Percentiles rank a stretch among this genome's conserved stretches.
Evolutionary conservation across 257 asterid species (phyloP).

Genomic region (Scutellaria minor): DNA sequence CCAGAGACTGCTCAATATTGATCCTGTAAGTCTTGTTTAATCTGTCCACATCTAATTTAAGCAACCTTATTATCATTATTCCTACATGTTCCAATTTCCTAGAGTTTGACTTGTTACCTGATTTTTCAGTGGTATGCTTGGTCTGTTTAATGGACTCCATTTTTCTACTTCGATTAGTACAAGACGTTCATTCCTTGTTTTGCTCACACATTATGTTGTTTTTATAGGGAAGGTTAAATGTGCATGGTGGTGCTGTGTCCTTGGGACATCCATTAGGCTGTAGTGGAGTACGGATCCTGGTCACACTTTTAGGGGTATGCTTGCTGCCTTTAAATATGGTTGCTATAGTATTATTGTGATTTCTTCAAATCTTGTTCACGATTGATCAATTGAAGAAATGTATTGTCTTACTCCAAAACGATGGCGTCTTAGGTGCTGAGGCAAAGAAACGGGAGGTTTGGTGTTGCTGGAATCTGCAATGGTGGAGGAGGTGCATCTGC

Average conservation of each 20-base stretch:
- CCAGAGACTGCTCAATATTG: constrained; percentile 72
- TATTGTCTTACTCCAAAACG: constrained; percentile 4
- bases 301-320: constrained; percentile 88
- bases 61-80: neutral
- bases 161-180: constrained; percentile 2
- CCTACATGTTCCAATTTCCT: too few relatives aligned
- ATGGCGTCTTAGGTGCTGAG: constrained; percentile 61
- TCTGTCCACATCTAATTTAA: constrained; percentile 1
- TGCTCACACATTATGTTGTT: constrained; percentile 14
- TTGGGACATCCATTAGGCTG: constrained; percentile 96
- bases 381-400: neutral
- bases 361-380: constrained; percentile 17
- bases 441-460: constrained; percentile 69
- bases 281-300: constrained; percentile 94
- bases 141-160: neutral
- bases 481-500: constrained; percentile 99
- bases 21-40: constrained; percentile 57
- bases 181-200: constrained; percentile 19
- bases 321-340: constrained; percentile 13
- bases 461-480: constrained; percentile 92
- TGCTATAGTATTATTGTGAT: neutral
- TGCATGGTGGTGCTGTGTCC: constrained; percentile 92
- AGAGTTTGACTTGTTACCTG: neutral
- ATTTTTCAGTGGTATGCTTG: neutral
- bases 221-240: constrained; percentile 70